Conservation (phyloP, 116 monocot species). For the Phalaenopsis hybrid region DNA sequence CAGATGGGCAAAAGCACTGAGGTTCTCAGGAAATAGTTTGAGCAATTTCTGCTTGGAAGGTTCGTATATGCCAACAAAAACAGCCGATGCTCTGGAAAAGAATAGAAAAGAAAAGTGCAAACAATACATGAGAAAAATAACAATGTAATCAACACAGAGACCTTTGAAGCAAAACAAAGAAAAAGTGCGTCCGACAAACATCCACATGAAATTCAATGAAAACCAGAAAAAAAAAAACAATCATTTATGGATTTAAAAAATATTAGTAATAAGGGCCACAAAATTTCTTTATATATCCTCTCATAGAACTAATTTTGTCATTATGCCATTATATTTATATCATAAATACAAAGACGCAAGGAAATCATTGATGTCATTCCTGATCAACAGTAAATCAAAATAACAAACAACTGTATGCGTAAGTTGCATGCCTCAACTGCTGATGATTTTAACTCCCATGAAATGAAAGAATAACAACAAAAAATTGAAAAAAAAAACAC, state of each 20-base stretch:
- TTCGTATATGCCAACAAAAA: constrained; percentile 93
- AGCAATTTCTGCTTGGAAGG: constrained; percentile 82
- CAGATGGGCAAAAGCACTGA: constrained; percentile 87
- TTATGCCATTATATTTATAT: background rate
- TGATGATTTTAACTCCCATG: background rate
- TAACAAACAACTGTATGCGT: background rate
- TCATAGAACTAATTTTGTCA: background rate
- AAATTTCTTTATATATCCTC: background rate
- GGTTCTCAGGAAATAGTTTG: constrained; percentile 74
- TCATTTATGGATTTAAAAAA: background rate
- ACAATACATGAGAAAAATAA: background rate
- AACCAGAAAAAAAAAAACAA: background rate
- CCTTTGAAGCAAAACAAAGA: background rate
- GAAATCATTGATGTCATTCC: background rate
- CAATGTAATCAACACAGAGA: background rate
- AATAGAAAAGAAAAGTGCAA: no score
- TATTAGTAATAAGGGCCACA: background rate
- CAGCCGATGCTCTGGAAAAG: constrained; percentile 66
- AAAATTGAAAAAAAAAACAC: background rate
- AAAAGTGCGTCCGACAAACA: background rate
- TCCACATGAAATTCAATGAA: background rate
- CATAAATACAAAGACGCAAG: background rate
- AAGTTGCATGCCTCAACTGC: background rate
- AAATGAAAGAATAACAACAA: background rate
- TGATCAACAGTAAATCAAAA: background rate